A percentile compares a stretch with the other conserved stretches of the same genome.
Conservation (phyloP, 2,329 filamentous ascomycete genomes). For the Lasiodiplodia sp. region DNA sequence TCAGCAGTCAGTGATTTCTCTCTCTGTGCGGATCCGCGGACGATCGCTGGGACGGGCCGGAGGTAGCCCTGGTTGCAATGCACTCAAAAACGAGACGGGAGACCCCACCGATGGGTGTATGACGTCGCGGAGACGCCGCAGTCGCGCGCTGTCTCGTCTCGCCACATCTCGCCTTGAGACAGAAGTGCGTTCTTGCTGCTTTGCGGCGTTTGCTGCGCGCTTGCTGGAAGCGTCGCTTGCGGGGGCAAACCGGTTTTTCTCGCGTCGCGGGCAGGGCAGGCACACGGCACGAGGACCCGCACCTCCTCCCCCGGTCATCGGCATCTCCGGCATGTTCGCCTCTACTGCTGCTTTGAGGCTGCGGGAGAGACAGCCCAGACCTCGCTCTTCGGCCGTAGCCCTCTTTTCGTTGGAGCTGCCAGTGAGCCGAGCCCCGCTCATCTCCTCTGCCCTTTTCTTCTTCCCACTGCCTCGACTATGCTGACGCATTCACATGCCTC, state of each 20-base stretch:
- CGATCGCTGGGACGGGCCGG: constrained; percentile 27
- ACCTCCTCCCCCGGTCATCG: constrained; percentile 4
- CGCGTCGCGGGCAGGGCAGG: not conserved
- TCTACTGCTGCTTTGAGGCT: constrained; percentile 8
- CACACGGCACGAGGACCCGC: constrained; percentile 9
- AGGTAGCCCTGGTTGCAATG: constrained; percentile 12
- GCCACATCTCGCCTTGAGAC: not conserved
- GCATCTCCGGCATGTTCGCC: constrained; percentile 19
- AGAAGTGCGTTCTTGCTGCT: not conserved
- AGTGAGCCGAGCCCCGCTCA: too few relatives aligned
- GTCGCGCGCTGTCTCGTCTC: not conserved
- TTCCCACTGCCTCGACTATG: not conserved
- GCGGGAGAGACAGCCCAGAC: not conserved
- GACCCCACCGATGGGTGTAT: constrained; percentile 7
- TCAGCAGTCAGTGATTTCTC: not conserved
- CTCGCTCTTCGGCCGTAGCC: constrained; percentile 16
- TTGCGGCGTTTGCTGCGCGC: not conserved
- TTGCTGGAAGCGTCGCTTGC: not conserved
- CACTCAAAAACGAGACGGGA: not conserved
- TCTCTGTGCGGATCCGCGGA: constrained; percentile 15
- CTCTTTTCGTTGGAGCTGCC: not conserved
- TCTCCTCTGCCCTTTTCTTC: too few relatives aligned
- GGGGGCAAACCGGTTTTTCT: constrained; percentile 14
- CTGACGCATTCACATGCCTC: not conserved
- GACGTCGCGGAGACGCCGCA: not conserved